These are phyloP conservation scores for Clathrus columnatus DNA, from an alignment of 768 basidiomycete genomes.

Conservation along the genomic window DNA sequence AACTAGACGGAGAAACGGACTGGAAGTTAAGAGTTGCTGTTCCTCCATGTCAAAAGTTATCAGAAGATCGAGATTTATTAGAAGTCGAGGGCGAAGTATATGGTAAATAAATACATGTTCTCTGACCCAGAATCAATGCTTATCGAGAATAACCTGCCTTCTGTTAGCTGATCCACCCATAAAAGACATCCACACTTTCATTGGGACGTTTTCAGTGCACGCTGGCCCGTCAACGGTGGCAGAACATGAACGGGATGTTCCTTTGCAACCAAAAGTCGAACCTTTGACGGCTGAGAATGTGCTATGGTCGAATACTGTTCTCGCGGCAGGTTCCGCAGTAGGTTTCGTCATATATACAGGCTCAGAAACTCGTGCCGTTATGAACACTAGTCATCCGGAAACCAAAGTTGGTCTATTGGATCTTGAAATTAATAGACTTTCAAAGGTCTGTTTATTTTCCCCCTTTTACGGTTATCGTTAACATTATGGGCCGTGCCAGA, in stretches of 20 bases:
- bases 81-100: conserved; percentile 82
- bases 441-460: conserved; percentile 54
- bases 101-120: conserved; percentile 36
- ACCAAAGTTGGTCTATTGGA: conserved; percentile 92
- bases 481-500: conserved; percentile 38
- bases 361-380: conserved; percentile 88
- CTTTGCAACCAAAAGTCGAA: conserved; percentile 45
- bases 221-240: conserved; percentile 14
- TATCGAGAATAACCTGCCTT: conserved; percentile 8
- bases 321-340: conserved; percentile 89
- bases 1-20: conserved; percentile 97
- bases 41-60: conserved; percentile 68
- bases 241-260: conserved; percentile 31
- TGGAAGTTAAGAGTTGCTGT: conserved; percentile 96
- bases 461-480: not conserved
- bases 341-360: conserved; percentile 95
- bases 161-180: conserved; percentile 80
- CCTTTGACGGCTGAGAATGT: conserved; percentile 94
- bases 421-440: conserved; percentile 88
- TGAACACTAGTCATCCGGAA: conserved; percentile 96
- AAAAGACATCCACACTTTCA: conserved; percentile 93
- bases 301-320: conserved; percentile 94
- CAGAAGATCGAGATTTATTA: conserved; percentile 44
- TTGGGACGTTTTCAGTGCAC: conserved; percentile 74
- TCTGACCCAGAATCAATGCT: conserved; percentile 5